phyloP scores from a whole-genome alignment of 495 filamentous ascomycete genomes.

The Mycothermus thermophilus region DNA sequence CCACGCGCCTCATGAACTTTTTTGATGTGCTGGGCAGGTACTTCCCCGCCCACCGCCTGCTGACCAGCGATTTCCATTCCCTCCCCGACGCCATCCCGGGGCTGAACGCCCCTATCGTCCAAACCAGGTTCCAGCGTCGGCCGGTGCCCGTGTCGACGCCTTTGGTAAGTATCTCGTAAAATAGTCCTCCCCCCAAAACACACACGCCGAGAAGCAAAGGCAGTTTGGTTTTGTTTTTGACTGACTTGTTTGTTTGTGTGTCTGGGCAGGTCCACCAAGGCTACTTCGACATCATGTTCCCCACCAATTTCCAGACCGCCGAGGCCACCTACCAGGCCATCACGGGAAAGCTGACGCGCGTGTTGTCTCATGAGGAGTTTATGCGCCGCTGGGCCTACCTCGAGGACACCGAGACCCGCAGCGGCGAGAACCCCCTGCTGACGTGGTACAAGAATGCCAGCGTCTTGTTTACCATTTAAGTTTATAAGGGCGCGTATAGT shows the following conservation, averaged over 20 bases:
- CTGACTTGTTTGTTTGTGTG: background rate
- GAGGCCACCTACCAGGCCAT: constrained; percentile 83
- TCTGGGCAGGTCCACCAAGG: constrained; percentile 96
- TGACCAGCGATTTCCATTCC: constrained; percentile 82
- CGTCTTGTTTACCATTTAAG: constrained; percentile 65
- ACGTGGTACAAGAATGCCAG: constrained; percentile 91
- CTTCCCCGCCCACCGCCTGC: constrained; percentile 77
- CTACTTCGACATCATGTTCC: constrained; percentile 98
- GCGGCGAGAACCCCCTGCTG: constrained; percentile 85
- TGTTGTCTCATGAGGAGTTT: constrained; percentile 81
- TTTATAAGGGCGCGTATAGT: too few relatives aligned
- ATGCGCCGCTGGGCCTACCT: constrained; percentile 76
- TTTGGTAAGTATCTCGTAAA: constrained; percentile 45
- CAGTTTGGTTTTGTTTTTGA: background rate
- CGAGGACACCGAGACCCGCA: constrained; percentile 74
- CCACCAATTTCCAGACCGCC: constrained; percentile 79
- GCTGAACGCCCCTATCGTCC: constrained; percentile 84
- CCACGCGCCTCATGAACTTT: constrained; percentile 89
- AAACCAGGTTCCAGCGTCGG: constrained; percentile 74
- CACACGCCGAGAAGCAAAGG: too few relatives aligned
- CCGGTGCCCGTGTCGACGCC: constrained; percentile 85
- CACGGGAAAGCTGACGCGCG: constrained; percentile 77
- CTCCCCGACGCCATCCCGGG: constrained; percentile 72
- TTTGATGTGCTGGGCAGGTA: constrained; percentile 75
- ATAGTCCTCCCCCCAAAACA: background rate